Evolutionary conservation across 176 grass and related monocot genomes (phyloP).

Genomic region (Rhynchospora tenuis): DNA sequence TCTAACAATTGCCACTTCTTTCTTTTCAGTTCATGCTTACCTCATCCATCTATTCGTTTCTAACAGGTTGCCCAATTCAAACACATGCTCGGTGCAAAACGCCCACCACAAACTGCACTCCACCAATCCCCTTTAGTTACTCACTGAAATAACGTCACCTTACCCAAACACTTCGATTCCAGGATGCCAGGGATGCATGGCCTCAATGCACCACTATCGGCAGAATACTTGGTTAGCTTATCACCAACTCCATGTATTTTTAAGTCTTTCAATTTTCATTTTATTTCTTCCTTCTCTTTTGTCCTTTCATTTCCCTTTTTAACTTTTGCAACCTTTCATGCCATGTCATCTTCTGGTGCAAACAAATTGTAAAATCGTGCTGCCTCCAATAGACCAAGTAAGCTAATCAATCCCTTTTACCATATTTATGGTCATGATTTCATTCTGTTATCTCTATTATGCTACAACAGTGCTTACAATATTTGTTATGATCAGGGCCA

Average conservation of each 20-base stretch:
- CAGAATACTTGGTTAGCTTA: constrained; percentile 65
- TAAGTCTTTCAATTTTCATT: neutral
- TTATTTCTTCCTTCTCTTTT: neutral
- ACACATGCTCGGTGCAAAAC: constrained; percentile 83
- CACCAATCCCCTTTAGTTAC: constrained; percentile 35
- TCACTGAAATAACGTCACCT: constrained; percentile 36
- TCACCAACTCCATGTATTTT: neutral
- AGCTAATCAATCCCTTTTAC: constrained; percentile 12
- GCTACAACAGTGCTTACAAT: constrained; percentile 16
- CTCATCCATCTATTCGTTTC: too few species aligned
- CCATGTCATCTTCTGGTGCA: neutral
- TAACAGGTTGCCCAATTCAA: constrained; percentile 80
- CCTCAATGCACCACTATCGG: constrained; percentile 73
- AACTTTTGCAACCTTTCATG: neutral
- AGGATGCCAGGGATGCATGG: constrained; percentile 67
- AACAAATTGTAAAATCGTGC: neutral
- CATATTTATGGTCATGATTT: neutral
- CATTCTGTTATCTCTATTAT: neutral
- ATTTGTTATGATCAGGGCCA: constrained; percentile 53
- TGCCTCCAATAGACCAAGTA: constrained; percentile 72
- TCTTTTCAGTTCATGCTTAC: too few species aligned
- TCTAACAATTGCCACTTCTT: too few species aligned
- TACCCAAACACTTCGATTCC: constrained; percentile 75
- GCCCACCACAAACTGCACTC: constrained; percentile 27
- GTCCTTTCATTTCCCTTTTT: neutral